Conservation (phyloP, 1,284 basidiomycete species). For the Cutaneotrichosporon arboriforme region DNA sequence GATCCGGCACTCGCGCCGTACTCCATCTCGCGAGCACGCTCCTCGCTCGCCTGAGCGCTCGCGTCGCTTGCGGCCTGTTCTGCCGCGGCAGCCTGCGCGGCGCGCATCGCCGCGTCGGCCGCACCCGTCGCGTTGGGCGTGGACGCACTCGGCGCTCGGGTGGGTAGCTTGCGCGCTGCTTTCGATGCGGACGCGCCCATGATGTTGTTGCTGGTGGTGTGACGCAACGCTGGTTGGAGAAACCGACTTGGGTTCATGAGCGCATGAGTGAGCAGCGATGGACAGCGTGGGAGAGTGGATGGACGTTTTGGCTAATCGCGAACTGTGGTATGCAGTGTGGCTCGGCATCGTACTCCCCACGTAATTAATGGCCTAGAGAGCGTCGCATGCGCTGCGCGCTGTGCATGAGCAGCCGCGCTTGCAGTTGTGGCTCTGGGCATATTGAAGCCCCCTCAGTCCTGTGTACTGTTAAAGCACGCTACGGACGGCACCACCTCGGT, state of each 20-base stretch:
- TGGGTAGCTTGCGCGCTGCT: constrained; percentile 60
- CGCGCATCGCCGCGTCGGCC: constrained; percentile 4
- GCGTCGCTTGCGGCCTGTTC: constrained; percentile 7
- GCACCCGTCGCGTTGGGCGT: background rate
- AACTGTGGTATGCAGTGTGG: too few relatives aligned
- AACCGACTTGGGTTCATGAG: background rate
- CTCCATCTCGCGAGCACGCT: background rate
- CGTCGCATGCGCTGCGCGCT: too few relatives aligned
- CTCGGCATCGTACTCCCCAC: too few relatives aligned
- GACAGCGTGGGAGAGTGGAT: background rate
- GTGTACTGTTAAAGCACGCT: too few relatives aligned
- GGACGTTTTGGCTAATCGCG: too few relatives aligned
- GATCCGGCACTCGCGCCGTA: constrained; percentile 7
- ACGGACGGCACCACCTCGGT: too few relatives aligned
- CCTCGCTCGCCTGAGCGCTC: background rate
- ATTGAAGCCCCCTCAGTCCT: too few relatives aligned
- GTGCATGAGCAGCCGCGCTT: too few relatives aligned
- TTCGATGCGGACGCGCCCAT: constrained; percentile 72
- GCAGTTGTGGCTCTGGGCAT: too few relatives aligned
- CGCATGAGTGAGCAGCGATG: too few relatives aligned
- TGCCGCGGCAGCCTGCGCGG: constrained; percentile 8
- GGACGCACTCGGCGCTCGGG: constrained; percentile 29
- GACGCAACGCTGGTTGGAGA: background rate
- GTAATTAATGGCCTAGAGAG: too few relatives aligned
- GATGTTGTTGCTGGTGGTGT: background rate